Evolutionary conservation across 164 flowering plant genomes (phyloP), one percentile per base, ranked within the genome.

Genomic region (Umbilicus rupestris): DNA sequence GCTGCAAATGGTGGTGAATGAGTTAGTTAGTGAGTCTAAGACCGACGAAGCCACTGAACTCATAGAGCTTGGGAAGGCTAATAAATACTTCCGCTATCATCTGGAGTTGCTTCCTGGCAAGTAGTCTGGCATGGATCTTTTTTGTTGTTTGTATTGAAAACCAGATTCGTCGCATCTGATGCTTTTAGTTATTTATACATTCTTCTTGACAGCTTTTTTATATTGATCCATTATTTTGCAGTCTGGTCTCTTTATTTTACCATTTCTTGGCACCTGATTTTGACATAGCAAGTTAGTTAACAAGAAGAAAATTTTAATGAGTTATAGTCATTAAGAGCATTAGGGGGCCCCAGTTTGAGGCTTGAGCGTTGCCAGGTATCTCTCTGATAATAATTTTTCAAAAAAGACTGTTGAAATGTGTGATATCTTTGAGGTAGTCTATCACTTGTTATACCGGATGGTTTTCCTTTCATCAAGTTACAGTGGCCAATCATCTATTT

Each of bases 1-100:
- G 5, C 50, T 65, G 67, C 67, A 65, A 35, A 46, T 44, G 22
- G 67, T 45, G 17, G 67, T 65, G 2, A 57, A 65, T 65, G 67
- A 49, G 35, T 65, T 65, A 42, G 26, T 65, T 46, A 65, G 50
- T 17, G 67, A 24, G 37, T 65, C 67, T 6, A 65, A 45, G 50
- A 22, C n/a, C 33, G 68, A 66, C 15, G 68, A 66, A 47, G 68
- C 68, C 6, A 49, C 17, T n/a, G 45, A 39, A 29, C 62, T 67
- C 7, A 16, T 57, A 31, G 52, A 39, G 63, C 69, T 67, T 28
- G 69, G 63, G 39, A 66, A 49, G 63, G 39, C 28, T 39, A 67
- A 67, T 67, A 67, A 67, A 22, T 57, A 67, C 37, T 67, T 22
- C 16, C 33, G 26, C 22, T 67, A 30, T 67, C 20, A 7, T 24